Base-by-base conservation (phyloP, 1,284 basidiomycete species). In the Rhodotorula sp. region DNA sequence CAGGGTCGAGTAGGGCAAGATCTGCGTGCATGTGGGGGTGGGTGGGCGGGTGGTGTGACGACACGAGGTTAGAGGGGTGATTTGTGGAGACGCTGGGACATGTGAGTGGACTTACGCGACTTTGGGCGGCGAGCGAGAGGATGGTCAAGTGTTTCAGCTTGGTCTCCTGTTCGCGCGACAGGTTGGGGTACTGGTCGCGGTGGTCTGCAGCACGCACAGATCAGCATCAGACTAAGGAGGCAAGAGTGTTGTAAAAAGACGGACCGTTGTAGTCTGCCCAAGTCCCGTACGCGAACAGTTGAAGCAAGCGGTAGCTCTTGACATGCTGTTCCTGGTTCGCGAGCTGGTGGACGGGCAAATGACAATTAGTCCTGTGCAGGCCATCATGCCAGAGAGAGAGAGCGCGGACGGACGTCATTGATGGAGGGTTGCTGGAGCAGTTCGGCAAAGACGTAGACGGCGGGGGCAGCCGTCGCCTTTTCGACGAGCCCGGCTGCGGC, bases 141-240 rank as follows among this genome's bases (percentile, higher is more conserved):
- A 98, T 88, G 0, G 93, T 91, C 10, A 99, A 87, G 78, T 96
- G 92, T 82, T 92, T 93, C 23, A 99, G 86, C 81, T 99, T 99
- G 46, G 85, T 87, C 5, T 87, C 85, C 78, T 97, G 93, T 0
- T 88, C 86, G 3, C 84, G 80, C 64, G 87, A 90, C 57, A 98
- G 83, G 0, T 87, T 78, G 0, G 93, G 93, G 47, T 90, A 84
- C 0, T 82, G 70, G 66, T 87, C 85, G 79, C 88, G 86, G 80
- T 89, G 84, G 73, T 86, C 89, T 92, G 80, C n/a, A 8, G 39
- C 3, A 6, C 2, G 8, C 6, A 4, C 31, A 21, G 8, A 23
- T 8, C 46, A 14, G 51, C 34, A 7, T 8, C n/a, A 6, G 5
- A n/a, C 34, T 34, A 6, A 47, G 34, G 12, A 8, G 16, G 29